Percentiles rank a stretch among this genome's conserved stretches.
phyloP scores from a whole-genome alignment of 2,329 filamentous ascomycete species.

The Xylaria sp. region DNA sequence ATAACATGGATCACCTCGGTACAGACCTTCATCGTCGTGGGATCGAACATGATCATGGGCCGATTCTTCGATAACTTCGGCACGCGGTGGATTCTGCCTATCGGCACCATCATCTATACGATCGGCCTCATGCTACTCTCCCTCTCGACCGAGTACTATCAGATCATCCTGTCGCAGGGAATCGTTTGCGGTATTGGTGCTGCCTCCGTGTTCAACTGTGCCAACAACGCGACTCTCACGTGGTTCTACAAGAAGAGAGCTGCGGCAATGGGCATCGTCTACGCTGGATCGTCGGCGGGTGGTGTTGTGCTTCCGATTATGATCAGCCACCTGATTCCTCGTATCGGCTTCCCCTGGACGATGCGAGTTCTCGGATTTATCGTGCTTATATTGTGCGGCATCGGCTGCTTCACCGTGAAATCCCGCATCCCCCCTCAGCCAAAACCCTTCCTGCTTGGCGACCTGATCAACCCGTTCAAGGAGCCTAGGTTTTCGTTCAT shows the following conservation, averaged over 20 bases:
- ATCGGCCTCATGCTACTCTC: slow-evolving; percentile 59
- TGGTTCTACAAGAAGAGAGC: slow-evolving; percentile 18
- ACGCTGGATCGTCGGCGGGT: slow-evolving; percentile 45
- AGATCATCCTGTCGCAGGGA: slow-evolving; percentile 37
- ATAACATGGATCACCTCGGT: slow-evolving; percentile 54
- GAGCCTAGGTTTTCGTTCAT: slow-evolving; percentile 31
- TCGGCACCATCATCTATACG: slow-evolving; percentile 48
- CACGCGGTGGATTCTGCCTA: slow-evolving; percentile 38
- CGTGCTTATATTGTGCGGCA: slow-evolving; percentile 32
- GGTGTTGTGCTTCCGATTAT: slow-evolving; percentile 55
- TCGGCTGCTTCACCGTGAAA: slow-evolving; percentile 32
- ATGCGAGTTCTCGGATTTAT: slow-evolving; percentile 36
- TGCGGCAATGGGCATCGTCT: slow-evolving; percentile 22
- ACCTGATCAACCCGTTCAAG: slow-evolving; percentile 43
- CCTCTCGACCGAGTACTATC: slow-evolving; percentile 39
- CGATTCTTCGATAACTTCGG: slow-evolving; percentile 21
- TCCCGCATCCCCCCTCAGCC: slow-evolving; percentile 33
- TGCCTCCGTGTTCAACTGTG: slow-evolving; percentile 19
- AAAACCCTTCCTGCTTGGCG: slow-evolving; percentile 40
- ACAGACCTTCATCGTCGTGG: slow-evolving; percentile 41
- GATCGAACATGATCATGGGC: slow-evolving; percentile 37
- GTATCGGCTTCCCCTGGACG: slow-evolving; percentile 38
- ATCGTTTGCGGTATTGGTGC: slow-evolving; percentile 32
- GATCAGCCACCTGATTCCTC: slow-evolving; percentile 43
- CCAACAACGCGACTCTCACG: slow-evolving; percentile 15